These are phyloP conservation scores for Mucor indicus DNA, from an alignment of 371 early-diverging fungal species.

Conservation along the genomic window DNA sequence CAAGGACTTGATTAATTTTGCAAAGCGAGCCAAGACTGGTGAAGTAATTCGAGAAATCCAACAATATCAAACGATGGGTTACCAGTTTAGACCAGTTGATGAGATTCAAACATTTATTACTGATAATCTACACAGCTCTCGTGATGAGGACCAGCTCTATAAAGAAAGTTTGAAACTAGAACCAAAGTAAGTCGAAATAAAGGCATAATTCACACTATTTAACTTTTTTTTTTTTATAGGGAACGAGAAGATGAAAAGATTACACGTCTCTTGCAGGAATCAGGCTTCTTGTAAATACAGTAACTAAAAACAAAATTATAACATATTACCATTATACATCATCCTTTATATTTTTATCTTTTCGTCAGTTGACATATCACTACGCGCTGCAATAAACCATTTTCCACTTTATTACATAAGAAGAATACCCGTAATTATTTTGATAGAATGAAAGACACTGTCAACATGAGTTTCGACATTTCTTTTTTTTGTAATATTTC, in stretches of 20 bases:
- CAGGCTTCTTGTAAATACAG: conserved; percentile 86
- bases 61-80: conserved; percentile 86
- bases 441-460: too few relatives aligned
- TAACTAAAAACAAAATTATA: too few relatives aligned
- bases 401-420: too few relatives aligned
- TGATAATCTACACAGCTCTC: conserved; percentile 43
- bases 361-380: too few relatives aligned
- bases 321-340: too few relatives aligned
- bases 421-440: too few relatives aligned
- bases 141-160: conserved; percentile 63
- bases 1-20: conserved; percentile 85
- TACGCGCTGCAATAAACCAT: too few relatives aligned
- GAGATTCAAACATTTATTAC: conserved; percentile 83
- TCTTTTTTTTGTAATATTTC: too few relatives aligned
- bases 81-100: conserved; percentile 73
- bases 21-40: conserved; percentile 85
- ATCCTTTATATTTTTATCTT: too few relatives aligned
- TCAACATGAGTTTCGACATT: too few relatives aligned
- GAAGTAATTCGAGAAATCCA: conserved; percentile 91
- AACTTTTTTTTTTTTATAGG: conserved; percentile 26
- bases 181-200: conserved; percentile 55
- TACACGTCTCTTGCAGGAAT: conserved; percentile 78
- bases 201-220: neutral
- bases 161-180: conserved; percentile 79
- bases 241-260: conserved; percentile 91